Evolutionary conservation across 306 rosid genomes (phyloP), one percentile per base, ranked within the genome.

Genomic region (Vicia sativa): DNA sequence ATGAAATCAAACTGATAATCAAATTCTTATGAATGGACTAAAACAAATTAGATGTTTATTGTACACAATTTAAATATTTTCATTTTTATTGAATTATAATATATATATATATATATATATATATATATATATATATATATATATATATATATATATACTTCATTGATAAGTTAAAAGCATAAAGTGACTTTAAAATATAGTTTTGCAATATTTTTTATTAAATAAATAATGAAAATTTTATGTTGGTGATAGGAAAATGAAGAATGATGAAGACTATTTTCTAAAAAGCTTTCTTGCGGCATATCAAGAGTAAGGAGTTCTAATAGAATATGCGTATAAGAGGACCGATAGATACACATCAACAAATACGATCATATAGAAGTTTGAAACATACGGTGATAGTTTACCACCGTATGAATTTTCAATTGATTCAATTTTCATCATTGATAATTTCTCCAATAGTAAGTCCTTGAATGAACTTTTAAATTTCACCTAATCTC

Each of bases 221-320:
- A 25, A 25, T 25, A 25, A 25, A 25, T 2, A n/a, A 82, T 63
- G 46, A 14, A 43, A 58, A 54, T 7, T 60, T 25, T 3, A 63
- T 39, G 41, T 67, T 70, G 61, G 14, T 57, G 11, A 67, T 82
- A 91, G 95, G 84, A 85, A 80, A 62, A 87, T 83, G 96, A 89
- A 91, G 83, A 83, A 68, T 73, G 85, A 87, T 31, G 82, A 58
- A 49, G 81, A 83, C 11, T 82, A 67, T 60, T 85, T 87, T 67
- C 61, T 21, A 72, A 77, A n/a, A 78, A 62, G 42, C 77, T 91
- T 72, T 65, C 86, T 29, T 87, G 96, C 54, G 84, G 83, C 19
- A 62, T 89, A 79, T 83, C 83, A 1, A 87, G 89, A 61, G 25
- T 89, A 78, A 88, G 81, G 73, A 58, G 82, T 29, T 53, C 74